These are phyloP conservation scores for Aspergillus novoparasiticus DNA, from an alignment of 2,329 filamentous ascomycete species.

Conservation along the genomic window DNA sequence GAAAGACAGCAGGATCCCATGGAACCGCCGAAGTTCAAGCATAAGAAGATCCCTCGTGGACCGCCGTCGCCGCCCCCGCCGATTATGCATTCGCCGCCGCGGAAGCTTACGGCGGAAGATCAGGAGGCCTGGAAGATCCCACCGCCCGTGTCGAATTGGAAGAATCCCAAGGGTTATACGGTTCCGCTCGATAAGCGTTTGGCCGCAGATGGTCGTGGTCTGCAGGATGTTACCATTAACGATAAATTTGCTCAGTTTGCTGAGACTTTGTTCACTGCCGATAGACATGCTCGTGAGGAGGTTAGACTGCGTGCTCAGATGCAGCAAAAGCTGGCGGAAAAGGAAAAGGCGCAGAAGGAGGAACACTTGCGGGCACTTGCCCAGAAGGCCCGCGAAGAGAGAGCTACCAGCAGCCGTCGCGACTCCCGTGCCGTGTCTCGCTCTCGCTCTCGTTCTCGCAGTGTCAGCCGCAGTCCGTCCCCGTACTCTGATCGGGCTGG, in stretches of 20 bases:
- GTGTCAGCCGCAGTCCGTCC: conserved; percentile 45
- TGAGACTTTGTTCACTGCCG: conserved; percentile 90
- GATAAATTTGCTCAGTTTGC: conserved; percentile 98
- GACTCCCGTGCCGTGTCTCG: conserved; percentile 44
- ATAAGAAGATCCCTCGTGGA: conserved; percentile 95
- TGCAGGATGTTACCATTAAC: conserved; percentile 95
- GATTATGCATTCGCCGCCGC: conserved; percentile 89
- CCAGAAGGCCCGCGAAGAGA: conserved; percentile 87
- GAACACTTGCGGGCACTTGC: conserved; percentile 85
- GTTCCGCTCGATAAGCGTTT: conserved; percentile 93
- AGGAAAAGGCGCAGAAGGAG: conserved; percentile 93
- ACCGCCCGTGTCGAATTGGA: conserved; percentile 95
- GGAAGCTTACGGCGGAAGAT: conserved; percentile 94
- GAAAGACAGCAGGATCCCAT: conserved; percentile 91
- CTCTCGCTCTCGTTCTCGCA: conserved; percentile 49
- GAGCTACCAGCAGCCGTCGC: conserved; percentile 49
- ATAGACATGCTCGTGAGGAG: conserved; percentile 92
- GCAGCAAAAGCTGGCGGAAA: conserved; percentile 95
- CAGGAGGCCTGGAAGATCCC: conserved; percentile 95
- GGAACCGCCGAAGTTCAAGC: conserved; percentile 98
- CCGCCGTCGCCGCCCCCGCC: conserved; percentile 91
- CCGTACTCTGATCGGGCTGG: conserved; percentile 48
- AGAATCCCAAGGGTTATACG: conserved; percentile 98
- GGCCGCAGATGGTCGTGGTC: conserved; percentile 85
- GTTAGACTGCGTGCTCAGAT: conserved; percentile 89